Conservation (phyloP, 768 basidiomycete genomes). For the Chiua virens region DNA sequence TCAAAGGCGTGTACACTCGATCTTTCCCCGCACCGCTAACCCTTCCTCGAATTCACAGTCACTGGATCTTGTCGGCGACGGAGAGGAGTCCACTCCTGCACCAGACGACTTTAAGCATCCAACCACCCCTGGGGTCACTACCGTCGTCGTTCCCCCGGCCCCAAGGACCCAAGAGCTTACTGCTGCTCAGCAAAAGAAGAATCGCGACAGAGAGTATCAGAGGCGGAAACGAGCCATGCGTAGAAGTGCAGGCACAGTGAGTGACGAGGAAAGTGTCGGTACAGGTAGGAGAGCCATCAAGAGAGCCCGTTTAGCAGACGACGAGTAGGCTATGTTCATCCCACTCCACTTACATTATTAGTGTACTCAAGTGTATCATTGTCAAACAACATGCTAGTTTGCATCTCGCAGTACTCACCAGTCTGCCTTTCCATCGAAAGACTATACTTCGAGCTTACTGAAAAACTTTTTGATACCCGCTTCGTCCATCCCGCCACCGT, state of each 20-base stretch:
- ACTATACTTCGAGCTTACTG: conserved; percentile 41
- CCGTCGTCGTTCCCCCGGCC: conserved; percentile 76
- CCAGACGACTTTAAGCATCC: conserved; percentile 67
- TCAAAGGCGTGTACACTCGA: conserved; percentile 52
- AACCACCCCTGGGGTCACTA: conserved; percentile 71
- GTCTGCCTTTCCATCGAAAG: background rate
- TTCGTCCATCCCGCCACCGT: conserved; percentile 63
- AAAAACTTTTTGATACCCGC: conserved; percentile 53
- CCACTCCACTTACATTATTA: background rate
- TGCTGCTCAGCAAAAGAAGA: conserved; percentile 72
- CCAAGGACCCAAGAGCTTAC: conserved; percentile 65
- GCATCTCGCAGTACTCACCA: background rate
- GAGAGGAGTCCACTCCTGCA: conserved; percentile 59
- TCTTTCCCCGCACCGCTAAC: conserved; percentile 4
- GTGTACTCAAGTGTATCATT: conserved; percentile 7
- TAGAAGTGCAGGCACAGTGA: conserved; percentile 64
- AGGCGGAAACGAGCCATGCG: conserved; percentile 68
- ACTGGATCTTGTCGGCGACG: conserved; percentile 71
- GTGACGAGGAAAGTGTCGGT: conserved; percentile 63
- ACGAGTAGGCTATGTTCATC: conserved; percentile 61
- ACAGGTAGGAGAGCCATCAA: conserved; percentile 65
- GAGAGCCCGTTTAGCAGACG: conserved; percentile 63
- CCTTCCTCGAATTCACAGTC: conserved; percentile 48
- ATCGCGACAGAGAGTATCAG: conserved; percentile 81
- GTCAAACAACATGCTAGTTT: background rate